phyloP scores from a whole-genome alignment of 1,139 yeast species.

The Scheffersomyces lignicola region DNA sequence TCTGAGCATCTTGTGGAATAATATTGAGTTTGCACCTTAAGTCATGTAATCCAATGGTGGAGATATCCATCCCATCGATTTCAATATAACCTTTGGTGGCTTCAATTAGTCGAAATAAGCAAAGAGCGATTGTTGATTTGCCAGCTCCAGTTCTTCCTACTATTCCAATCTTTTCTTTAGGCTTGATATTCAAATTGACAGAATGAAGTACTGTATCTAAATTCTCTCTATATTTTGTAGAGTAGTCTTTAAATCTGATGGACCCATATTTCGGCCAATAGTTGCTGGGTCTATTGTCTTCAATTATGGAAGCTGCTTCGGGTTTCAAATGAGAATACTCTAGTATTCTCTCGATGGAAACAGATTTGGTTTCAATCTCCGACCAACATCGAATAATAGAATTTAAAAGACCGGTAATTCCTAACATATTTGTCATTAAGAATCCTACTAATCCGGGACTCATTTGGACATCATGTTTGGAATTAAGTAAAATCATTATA shows the following conservation, averaged over 20 bases:
- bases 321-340: conserved; percentile 31
- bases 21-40: conserved; percentile 58
- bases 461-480: conserved; percentile 20
- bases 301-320: conserved; percentile 27
- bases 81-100: conserved; percentile 27
- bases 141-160: conserved; percentile 43
- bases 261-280: conserved; percentile 32
- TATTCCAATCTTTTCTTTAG: conserved; percentile 35
- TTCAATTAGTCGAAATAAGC: conserved; percentile 35
- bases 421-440: conserved; percentile 32
- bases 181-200: conserved; percentile 23
- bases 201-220: conserved; percentile 32
- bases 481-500: conserved; percentile 21
- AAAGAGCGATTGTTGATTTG: conserved; percentile 33
- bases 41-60: conserved; percentile 47
- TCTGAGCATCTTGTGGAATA: conserved; percentile 72
- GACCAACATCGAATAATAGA: conserved; percentile 32
- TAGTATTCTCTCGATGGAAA: conserved; percentile 32
- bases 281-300: conserved; percentile 21
- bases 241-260: conserved; percentile 27
- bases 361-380: conserved; percentile 30
- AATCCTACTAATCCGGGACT: conserved; percentile 33
- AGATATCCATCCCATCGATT: conserved; percentile 53
- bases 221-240: conserved; percentile 32
- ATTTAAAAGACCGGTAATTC: conserved; percentile 26